Base-by-base conservation (phyloP, 129 eudicot species). In the Ambrosia artemisiifolia region DNA sequence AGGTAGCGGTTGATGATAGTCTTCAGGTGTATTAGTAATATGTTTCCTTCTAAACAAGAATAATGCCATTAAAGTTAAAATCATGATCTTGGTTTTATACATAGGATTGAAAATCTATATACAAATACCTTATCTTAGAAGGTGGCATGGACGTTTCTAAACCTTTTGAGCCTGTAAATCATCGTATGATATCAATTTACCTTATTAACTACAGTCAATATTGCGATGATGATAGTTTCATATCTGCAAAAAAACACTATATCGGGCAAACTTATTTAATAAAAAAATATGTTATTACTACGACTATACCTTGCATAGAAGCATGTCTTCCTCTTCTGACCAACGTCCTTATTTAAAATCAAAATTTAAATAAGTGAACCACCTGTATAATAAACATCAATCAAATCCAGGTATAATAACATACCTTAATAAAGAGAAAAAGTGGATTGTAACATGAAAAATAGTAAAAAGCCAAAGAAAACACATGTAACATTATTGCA, bases 301-400 rank as follows among this genome's bases (percentile, higher is more conserved):
- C 42, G 46, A n/a, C 63, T 57, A 49, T 77, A 91, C 94, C 91
- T 91, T 92, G 56, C 97, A 91, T 67, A 91, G 63, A 68, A 90
- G 91, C 95, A 95, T 74, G 79, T 95, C 99, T 83, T 95, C 97
- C 70, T 95, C 99, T 16, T 96, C 97, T 72, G 99, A 86, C 99
- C 99, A 91, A 33, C 99, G 97, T 36, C 99, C 97, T 80, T 91
- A 91, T 80, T 91, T 95, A 83, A 90, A 95, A 86, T 90, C 97
- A 65, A 97, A 90, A 82, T 95, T 95, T 85, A 91, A 86, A 79
- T 95, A 95, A 50, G 99, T 90, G 85, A 79, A 95, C 99, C 99
- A 95, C 80, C 99, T 95, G 89, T 24, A 53, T 57, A 7, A 56
- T 19, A 30, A 78, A 20, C 65, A 60, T 17, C 62, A 70, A 48